Percentiles rank a stretch among this genome's conserved stretches.
These are phyloP conservation scores for Raphanus raphanistrum DNA, from an alignment of 345 rosid genomes.

Conservation along the genomic window DNA sequence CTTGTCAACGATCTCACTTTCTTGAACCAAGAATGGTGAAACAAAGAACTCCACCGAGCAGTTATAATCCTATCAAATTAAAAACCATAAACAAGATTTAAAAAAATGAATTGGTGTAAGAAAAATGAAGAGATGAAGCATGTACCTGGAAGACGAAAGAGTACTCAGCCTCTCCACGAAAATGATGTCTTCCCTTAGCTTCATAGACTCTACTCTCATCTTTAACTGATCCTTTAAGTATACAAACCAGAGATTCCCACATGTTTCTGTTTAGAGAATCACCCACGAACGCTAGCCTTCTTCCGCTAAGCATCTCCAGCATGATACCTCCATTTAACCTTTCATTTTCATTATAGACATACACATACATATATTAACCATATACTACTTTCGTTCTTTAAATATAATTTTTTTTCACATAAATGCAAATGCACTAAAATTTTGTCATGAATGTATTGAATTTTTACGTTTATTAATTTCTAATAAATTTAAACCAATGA, in stretches of 20 bases:
- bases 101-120: neutral
- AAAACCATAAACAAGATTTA: neutral
- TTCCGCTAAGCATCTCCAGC: slow-evolving; percentile 81
- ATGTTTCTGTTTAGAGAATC: slow-evolving; percentile 94
- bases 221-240: slow-evolving; percentile 62
- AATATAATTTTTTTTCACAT: too few species aligned
- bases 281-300: slow-evolving; percentile 91
- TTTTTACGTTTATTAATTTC: too few species aligned
- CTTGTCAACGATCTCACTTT: slow-evolving; percentile 68
- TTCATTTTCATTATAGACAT: slow-evolving; percentile 11
- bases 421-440: too few species aligned
- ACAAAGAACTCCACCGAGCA: slow-evolving; percentile 87
- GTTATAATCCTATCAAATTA: slow-evolving; percentile 56
- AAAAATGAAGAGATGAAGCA: neutral
- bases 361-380: too few species aligned
- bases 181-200: slow-evolving; percentile 66
- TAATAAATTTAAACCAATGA: too few species aligned
- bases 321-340: slow-evolving; percentile 74
- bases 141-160: slow-evolving; percentile 75
- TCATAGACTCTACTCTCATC: slow-evolving; percentile 69
- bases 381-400: too few species aligned
- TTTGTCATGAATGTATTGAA: too few species aligned
- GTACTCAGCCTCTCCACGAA: slow-evolving; percentile 80
- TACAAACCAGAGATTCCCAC: slow-evolving; percentile 98
- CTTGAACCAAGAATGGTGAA: slow-evolving; percentile 93